Base-by-base conservation (phyloP, 371 early-diverging fungal species). In the Dinochytrium kinnereticum region DNA sequence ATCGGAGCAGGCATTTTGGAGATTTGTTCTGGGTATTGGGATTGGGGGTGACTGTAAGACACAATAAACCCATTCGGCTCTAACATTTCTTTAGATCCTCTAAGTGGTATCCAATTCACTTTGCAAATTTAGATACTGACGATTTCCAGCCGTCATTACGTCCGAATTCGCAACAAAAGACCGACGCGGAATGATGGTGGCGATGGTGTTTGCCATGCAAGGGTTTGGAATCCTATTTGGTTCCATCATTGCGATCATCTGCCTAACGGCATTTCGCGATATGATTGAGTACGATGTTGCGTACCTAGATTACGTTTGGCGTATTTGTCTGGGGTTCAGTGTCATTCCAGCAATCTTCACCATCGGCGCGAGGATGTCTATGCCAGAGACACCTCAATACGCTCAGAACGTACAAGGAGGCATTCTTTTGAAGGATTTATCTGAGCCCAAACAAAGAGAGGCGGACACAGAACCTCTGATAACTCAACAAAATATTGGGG, bases 121-220 rank as follows among this genome's bases (percentile, higher is more conserved):
- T n/a, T n/a, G n/a, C n/a, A n/a, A n/a, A n/a, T n/a, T n/a, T n/a
- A n/a, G n/a, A n/a, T n/a, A n/a, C n/a, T n/a, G n/a, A n/a, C n/a
- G n/a, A n/a, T n/a, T n/a, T n/a, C 7, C 91, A 24, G 94, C 95
- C 76, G 83, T 90, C 38, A 91, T 94, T 59, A 91, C 93, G 19
- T 89, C 93, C 40, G 95, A 95, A 81, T 93, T 91, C 81, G 90
- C 93, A 28, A 76, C 87, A 28, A 82, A 89, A 71, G 87, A 90
- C 73, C 85, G 85, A 59, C 44, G 94, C 69, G 94, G 94, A 66
- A 85, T 87, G 31, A 91, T 92, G 92, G 90, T 93, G 81, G 91
- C 92, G 24, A 82, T 91, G 1, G 92, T 94, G 36, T 95, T 94
- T 84, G 88, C 94, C 61, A 93, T 94, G 93, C 95, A 94, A 81